Percentiles rank a stretch among this genome's conserved stretches.
phyloP scores from a whole-genome alignment of 805 yeast genomes.

The Yamadazyma sp. region DNA sequence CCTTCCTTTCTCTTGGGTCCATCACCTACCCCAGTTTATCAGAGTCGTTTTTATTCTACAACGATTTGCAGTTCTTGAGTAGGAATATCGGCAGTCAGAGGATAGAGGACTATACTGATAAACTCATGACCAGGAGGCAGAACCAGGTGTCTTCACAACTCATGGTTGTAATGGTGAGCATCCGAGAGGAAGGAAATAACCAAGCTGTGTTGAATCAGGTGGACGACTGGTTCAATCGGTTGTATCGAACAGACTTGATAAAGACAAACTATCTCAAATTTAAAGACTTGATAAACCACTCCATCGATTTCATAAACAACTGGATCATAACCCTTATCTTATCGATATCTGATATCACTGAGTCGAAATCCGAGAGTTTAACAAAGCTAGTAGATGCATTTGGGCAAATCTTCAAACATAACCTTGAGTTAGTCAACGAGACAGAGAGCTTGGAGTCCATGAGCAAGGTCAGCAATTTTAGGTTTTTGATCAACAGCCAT shows the following conservation, averaged over 20 bases:
- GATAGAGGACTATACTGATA: conserved; percentile 14
- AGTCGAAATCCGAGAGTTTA: conserved; percentile 32
- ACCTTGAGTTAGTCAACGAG: conserved; percentile 19
- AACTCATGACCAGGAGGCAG: conserved; percentile 6
- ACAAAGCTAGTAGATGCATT: conserved; percentile 26
- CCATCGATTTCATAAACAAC: conserved; percentile 29
- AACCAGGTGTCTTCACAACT: conserved; percentile 9
- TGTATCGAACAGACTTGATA: conserved; percentile 22
- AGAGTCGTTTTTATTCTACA: conserved; percentile 34
- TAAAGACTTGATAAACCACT: conserved; percentile 24
- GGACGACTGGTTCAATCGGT: conserved; percentile 21
- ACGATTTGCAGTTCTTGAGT: conserved; percentile 32
- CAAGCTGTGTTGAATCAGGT: conserved; percentile 5
- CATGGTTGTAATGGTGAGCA: conserved; percentile 10
- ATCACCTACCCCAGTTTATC: conserved; percentile 32
- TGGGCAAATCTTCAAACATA: conserved; percentile 23
- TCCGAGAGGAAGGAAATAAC: conserved; percentile 9
- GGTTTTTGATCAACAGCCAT: conserved; percentile 35
- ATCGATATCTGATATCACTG: conserved; percentile 32
- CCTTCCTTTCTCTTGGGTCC: conserved; percentile 32
- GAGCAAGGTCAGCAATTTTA: conserved; percentile 30
- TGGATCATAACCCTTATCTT: conserved; percentile 28
- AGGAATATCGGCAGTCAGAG: conserved; percentile 13
- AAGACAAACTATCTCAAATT: conserved; percentile 29
- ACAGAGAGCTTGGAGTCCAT: conserved; percentile 22